Base-by-base conservation (phyloP, 192 early-diverging fungal species). In the Coemansia sp. region DNA sequence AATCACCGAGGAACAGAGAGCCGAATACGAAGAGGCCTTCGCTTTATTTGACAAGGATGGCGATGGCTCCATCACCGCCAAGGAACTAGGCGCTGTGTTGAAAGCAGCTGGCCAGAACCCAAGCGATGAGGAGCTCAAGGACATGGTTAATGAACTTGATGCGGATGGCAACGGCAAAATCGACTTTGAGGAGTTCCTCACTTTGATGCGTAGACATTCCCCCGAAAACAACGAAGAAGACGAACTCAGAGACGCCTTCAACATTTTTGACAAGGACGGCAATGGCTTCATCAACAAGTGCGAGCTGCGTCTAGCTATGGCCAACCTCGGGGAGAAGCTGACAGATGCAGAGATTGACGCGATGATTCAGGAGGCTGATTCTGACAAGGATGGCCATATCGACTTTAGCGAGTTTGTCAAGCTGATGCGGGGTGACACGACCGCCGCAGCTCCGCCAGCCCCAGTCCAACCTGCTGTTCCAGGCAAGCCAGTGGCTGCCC, bases 81-180 rank as follows among this genome's bases (percentile, higher is more conserved):
- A 89, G 27, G 95, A 98, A 82, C 89, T 98, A 60, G 93, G 92
- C 72, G 94, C 89, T 38, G 94, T 96, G 51, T 92, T 98, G 90
- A 90, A 92, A 63, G 91, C 93, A 31, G 82, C 97, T 41, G 90
- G 89, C 72, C 90, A 93, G 78, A 95, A 95, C 85, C 94, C 95
- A 29, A 94, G 92, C 39, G 94, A 98, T 75, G 89, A 89, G n/a
- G 94, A 98, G 75, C 90, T 98, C 66, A 87, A 91, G 74, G 94
- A 95, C 70, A 93, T 98, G 92, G 90, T 97, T 72, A 93, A 91
- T 69, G 94, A 98, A 74, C 90, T 97, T 60, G 95, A 98, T 82
- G 87, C 89, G 59, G 93, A 95, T 85, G 93, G 93, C 68, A 94
- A 96, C 72, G 95, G 95, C 63, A 93, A 85, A 42, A 93, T 98